Conservation (phyloP, 495 filamentous ascomycete species). For the Tirmania nivea region DNA sequence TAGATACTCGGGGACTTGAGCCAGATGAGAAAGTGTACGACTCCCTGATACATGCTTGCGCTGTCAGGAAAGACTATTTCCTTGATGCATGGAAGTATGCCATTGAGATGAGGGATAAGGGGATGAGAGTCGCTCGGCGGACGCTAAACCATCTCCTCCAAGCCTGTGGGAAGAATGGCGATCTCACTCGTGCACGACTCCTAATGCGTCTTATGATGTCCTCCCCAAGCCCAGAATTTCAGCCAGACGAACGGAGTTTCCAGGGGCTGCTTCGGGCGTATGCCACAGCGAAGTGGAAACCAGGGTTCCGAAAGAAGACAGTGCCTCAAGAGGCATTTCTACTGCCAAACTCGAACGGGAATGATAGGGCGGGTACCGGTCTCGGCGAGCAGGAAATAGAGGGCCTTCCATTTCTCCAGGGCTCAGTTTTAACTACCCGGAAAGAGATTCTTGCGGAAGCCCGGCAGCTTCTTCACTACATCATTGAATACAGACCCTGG, state of each 20-base stretch:
- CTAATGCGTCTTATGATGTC: slow-evolving; percentile 16
- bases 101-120: slow-evolving; percentile 11
- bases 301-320: background rate
- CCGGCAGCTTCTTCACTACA: slow-evolving; percentile 8
- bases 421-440: slow-evolving; percentile 5
- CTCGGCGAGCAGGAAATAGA: background rate
- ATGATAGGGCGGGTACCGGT: background rate
- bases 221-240: slow-evolving; percentile 4
- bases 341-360: background rate
- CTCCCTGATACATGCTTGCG: slow-evolving; percentile 17
- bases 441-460: slow-evolving; percentile 14
- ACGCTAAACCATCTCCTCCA: slow-evolving; percentile 14
- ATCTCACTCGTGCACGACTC: slow-evolving; percentile 16
- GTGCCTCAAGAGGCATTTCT: background rate
- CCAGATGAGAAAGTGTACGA: slow-evolving; percentile 12
- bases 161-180: slow-evolving; percentile 15
- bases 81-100: slow-evolving; percentile 16
- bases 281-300: slow-evolving; percentile 7
- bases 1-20: slow-evolving; percentile 5
- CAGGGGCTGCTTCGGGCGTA: slow-evolving; percentile 16
- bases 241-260: slow-evolving; percentile 13
- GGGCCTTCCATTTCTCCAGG: slow-evolving; percentile 12
- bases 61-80: slow-evolving; percentile 17
- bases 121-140: slow-evolving; percentile 5
- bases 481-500: slow-evolving; percentile 5